Conservation (phyloP, 495 filamentous ascomycete species). For the Penicillium salamii region DNA sequence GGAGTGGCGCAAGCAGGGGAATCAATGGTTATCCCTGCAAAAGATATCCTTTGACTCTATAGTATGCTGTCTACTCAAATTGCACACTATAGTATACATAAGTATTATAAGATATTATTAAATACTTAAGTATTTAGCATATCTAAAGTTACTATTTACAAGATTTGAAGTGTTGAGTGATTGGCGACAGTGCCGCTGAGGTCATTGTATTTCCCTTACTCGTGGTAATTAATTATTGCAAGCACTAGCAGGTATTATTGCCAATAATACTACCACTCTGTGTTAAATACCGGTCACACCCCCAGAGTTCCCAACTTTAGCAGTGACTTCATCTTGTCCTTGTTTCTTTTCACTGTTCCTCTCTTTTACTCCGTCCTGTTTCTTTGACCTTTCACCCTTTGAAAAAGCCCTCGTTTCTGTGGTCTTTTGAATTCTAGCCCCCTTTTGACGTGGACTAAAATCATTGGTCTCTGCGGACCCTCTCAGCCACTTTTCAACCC, state of each 20-base stretch:
- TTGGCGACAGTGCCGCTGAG: background rate
- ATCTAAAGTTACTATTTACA: no score
- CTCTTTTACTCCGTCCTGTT: background rate
- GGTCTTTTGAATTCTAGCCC: constrained; percentile 2
- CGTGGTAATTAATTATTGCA: constrained; percentile 1
- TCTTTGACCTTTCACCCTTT: background rate
- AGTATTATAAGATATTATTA: no score
- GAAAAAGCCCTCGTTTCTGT: no score
- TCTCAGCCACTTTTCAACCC: constrained; percentile 25
- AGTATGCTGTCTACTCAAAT: no score
- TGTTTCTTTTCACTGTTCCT: constrained; percentile 2
- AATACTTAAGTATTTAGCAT: no score
- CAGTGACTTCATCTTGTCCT: background rate
- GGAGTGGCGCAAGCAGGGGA: no score
- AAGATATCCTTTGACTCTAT: no score
- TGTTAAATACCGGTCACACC: background rate
- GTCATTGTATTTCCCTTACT: constrained; percentile 4
- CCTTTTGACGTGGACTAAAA: constrained; percentile 38
- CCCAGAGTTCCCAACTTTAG: background rate
- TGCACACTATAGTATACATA: no score
- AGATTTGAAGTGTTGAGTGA: no score
- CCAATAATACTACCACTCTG: background rate
- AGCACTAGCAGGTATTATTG: background rate
- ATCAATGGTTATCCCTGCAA: no score
- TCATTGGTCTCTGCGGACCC: constrained; percentile 38